Evolutionary conservation across 768 basidiomycete species (phyloP).

Genomic region (Phylloporus sp.): DNA sequence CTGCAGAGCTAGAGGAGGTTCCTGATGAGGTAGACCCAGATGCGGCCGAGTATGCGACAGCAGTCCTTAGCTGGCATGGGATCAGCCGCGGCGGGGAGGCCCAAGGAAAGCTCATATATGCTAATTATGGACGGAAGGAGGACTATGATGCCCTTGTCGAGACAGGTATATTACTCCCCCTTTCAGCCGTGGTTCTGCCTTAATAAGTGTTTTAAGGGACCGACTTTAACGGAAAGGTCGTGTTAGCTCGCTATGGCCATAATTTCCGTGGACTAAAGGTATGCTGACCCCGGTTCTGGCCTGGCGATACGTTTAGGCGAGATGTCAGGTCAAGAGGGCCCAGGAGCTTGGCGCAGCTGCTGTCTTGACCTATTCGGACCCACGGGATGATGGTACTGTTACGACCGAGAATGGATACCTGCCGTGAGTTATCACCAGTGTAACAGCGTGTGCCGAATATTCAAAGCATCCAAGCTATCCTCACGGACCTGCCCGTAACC

Average conservation of each 20-base stretch:
- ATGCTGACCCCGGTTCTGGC: slow-evolving; percentile 7
- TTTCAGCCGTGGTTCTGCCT: background rate
- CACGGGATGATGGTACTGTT: slow-evolving; percentile 80
- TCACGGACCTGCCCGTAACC: slow-evolving; percentile 82
- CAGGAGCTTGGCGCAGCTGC: slow-evolving; percentile 84
- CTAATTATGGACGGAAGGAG: slow-evolving; percentile 50
- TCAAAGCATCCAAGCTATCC: slow-evolving; percentile 37
- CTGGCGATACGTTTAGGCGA: slow-evolving; percentile 22
- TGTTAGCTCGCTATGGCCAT: slow-evolving; percentile 69
- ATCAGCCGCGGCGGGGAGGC: slow-evolving; percentile 64
- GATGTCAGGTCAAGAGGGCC: slow-evolving; percentile 67
- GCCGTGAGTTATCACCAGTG: slow-evolving; percentile 35
- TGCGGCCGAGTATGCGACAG: slow-evolving; percentile 50
- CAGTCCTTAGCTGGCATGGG: slow-evolving; percentile 67
- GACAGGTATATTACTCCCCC: slow-evolving; percentile 34
- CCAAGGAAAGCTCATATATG: slow-evolving; percentile 52
- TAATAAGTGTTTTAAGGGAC: slow-evolving; percentile 37
- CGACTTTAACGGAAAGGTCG: slow-evolving; percentile 73
- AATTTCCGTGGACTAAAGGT: slow-evolving; percentile 92
- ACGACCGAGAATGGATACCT: slow-evolving; percentile 73
- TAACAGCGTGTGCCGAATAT: background rate
- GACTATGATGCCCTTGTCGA: slow-evolving; percentile 60
- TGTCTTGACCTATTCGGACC: slow-evolving; percentile 81
- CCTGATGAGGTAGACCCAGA: slow-evolving; percentile 62
- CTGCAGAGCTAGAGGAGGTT: slow-evolving; percentile 61